Conservation (phyloP, 1,284 basidiomycete species). For the Sanghuangporus weigelae region DNA sequence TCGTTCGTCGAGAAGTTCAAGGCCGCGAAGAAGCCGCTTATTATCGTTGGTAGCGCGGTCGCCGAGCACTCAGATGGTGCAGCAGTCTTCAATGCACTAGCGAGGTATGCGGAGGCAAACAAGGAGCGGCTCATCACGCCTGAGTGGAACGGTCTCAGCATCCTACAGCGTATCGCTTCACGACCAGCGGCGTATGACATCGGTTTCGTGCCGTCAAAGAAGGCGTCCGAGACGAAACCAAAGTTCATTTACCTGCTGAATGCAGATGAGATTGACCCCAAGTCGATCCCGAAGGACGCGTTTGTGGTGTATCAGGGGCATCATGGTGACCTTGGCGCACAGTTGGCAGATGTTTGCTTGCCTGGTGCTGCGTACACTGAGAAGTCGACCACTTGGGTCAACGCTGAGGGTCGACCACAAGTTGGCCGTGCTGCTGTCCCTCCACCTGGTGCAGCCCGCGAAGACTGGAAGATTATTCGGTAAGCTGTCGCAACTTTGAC, state of each 20-base stretch:
- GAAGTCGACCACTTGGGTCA: conserved; percentile 93
- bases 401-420: conserved; percentile 95
- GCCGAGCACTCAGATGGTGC: conserved; percentile 85
- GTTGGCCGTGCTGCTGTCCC: conserved; percentile 89
- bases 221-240: conserved; percentile 71
- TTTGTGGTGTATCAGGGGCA: conserved; percentile 99
- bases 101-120: conserved; percentile 80
- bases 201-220: conserved; percentile 84
- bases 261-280: conserved; percentile 90
- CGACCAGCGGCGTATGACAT: conserved; percentile 95
- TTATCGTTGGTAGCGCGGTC: conserved; percentile 89
- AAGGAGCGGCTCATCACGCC: conserved; percentile 73
- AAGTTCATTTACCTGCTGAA: conserved; percentile 98
- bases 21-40: conserved; percentile 88
- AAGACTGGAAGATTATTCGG: conserved; percentile 99
- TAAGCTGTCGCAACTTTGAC: conserved; percentile 30
- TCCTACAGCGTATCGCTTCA: conserved; percentile 88
- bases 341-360: conserved; percentile 93
- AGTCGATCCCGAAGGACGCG: conserved; percentile 88
- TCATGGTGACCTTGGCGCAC: conserved; percentile 96
- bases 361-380: conserved; percentile 96
- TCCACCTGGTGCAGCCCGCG: conserved; percentile 91
- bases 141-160: conserved; percentile 95
- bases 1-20: conserved; percentile 86
- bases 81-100: conserved; percentile 73